Evolutionary conservation across 345 rosid species (phyloP).

Genomic region (Sisymbrium altissimum): DNA sequence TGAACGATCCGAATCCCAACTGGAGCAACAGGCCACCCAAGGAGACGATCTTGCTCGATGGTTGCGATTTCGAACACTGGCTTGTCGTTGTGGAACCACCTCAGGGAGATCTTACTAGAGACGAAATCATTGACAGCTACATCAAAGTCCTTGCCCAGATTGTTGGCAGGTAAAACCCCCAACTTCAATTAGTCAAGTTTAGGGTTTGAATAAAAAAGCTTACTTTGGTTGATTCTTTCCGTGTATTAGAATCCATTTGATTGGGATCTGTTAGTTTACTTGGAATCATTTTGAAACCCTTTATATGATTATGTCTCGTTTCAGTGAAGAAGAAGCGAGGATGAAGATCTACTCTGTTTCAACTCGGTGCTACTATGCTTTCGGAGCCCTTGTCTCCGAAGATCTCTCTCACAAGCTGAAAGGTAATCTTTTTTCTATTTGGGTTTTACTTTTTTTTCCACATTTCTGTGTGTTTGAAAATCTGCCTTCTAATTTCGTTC

Average conservation of each 20-base stretch:
- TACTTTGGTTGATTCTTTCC: not conserved
- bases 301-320: not conserved
- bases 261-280: not conserved
- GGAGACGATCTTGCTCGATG: constrained; percentile 88
- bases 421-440: constrained; percentile 38
- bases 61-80: constrained; percentile 96
- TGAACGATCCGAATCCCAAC: constrained; percentile 70
- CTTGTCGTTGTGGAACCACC: constrained; percentile 80
- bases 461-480: not conserved
- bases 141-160: constrained; percentile 68
- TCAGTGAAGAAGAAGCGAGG: constrained; percentile 86
- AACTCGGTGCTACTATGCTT: constrained; percentile 71
- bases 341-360: constrained; percentile 87
- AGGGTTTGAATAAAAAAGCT: not conserved
- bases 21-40: constrained; percentile 93
- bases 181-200: not conserved
- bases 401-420: constrained; percentile 69
- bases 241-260: not conserved
- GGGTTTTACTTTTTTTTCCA: not conserved
- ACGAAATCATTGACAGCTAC: constrained; percentile 74
- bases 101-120: constrained; percentile 65
- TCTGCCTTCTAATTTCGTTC: not conserved
- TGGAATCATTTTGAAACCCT: not conserved
- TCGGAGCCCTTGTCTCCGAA: constrained; percentile 80
- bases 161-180: constrained; percentile 60